phyloP scores from a whole-genome alignment of 2,329 filamentous ascomycete genomes.

The Penicillium psychrosexuale region DNA sequence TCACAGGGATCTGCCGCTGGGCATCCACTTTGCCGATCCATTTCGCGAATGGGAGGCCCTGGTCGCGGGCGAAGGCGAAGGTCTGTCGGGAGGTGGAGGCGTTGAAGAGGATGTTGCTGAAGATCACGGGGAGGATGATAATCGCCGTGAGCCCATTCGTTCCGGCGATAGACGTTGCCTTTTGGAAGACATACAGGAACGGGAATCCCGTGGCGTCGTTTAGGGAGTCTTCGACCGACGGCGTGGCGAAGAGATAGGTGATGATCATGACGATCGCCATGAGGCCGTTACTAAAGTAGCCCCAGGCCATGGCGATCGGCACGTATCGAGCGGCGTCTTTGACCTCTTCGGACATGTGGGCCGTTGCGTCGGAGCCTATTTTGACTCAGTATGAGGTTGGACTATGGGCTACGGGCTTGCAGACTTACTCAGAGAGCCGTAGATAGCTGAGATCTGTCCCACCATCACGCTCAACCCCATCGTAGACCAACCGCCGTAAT shows the following conservation, averaged over 20 bases:
- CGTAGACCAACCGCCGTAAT: constrained; percentile 36
- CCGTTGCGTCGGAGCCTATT: constrained; percentile 24
- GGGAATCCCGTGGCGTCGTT: constrained; percentile 44
- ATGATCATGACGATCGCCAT: constrained; percentile 45
- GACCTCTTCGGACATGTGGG: constrained; percentile 48
- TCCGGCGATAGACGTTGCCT: constrained; percentile 22
- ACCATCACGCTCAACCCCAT: constrained; percentile 38
- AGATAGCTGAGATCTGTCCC: constrained; percentile 36
- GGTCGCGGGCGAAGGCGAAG: constrained; percentile 46
- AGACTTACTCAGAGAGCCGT: constrained; percentile 26
- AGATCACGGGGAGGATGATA: constrained; percentile 40
- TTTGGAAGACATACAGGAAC: constrained; percentile 49
- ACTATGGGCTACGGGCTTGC: too few species aligned
- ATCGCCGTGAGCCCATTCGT: constrained; percentile 38
- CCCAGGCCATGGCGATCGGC: constrained; percentile 45
- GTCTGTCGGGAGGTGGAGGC: constrained; percentile 41
- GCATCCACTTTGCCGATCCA: constrained; percentile 41
- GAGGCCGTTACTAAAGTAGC: constrained; percentile 44
- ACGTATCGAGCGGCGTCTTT: constrained; percentile 45
- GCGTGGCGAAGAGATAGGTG: constrained; percentile 42
- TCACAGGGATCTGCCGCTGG: constrained; percentile 43
- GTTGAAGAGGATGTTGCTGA: constrained; percentile 40
- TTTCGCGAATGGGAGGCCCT: constrained; percentile 42
- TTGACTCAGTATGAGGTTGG: too few species aligned
- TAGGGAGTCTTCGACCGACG: constrained; percentile 34